Percentiles rank a stretch among this genome's conserved stretches.
phyloP scores from a whole-genome alignment of 2,329 filamentous ascomycete genomes.

The Colletotrichum tropicicola region DNA sequence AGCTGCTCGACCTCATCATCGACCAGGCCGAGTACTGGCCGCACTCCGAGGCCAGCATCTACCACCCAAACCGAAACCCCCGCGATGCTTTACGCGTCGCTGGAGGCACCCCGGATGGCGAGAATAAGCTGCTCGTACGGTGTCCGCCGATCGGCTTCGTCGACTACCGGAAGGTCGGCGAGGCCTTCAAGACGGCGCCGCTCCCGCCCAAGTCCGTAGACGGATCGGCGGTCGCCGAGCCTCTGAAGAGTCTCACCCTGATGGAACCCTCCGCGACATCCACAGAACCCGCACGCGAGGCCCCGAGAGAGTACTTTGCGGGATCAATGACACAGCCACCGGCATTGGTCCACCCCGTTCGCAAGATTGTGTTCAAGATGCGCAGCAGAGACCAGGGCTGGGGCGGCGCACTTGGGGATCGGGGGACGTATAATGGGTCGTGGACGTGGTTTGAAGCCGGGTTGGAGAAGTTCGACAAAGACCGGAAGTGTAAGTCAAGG shows the following conservation, averaged over 20 bases:
- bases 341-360: slow-evolving; percentile 56
- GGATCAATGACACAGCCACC: slow-evolving; percentile 38
- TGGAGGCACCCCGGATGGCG: slow-evolving; percentile 32
- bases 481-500: slow-evolving; percentile 34
- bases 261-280: not conserved
- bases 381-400: slow-evolving; percentile 68
- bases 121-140: slow-evolving; percentile 47
- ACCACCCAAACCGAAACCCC: slow-evolving; percentile 33
- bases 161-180: slow-evolving; percentile 17
- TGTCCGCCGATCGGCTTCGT: slow-evolving; percentile 45
- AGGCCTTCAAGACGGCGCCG: slow-evolving; percentile 19
- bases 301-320: slow-evolving; percentile 39
- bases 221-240: slow-evolving; percentile 10
- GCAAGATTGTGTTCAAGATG: slow-evolving; percentile 70
- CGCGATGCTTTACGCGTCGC: slow-evolving; percentile 33
- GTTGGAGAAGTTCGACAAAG: slow-evolving; percentile 61
- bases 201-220: slow-evolving; percentile 10
- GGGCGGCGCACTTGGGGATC: slow-evolving; percentile 42
- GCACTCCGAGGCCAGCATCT: slow-evolving; percentile 48
- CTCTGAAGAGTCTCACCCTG: slow-evolving; percentile 5
- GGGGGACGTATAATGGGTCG: slow-evolving; percentile 55
- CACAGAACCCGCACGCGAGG: not conserved
- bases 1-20: slow-evolving; percentile 64
- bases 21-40: slow-evolving; percentile 72
- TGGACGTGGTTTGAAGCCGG: slow-evolving; percentile 74